A percentile compares a stretch with the other conserved stretches of the same genome.
Evolutionary conservation across 2,329 filamentous ascomycete genomes (phyloP).

Genomic region (Colletotrichum falcatum): DNA sequence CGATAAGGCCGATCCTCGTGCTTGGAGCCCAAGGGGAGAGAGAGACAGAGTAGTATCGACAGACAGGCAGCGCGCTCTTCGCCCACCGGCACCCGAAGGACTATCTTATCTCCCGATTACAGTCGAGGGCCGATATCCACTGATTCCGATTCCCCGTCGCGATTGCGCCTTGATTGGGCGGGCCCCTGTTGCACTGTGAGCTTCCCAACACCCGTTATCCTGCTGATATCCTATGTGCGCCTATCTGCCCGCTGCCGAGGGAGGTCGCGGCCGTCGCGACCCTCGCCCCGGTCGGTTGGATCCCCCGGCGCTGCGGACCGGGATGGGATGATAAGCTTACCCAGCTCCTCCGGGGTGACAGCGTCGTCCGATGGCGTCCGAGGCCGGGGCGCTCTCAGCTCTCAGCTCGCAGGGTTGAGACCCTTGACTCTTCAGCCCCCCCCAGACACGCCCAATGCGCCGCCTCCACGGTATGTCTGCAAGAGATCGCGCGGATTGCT

Average conservation of each 20-base stretch:
- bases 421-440: neutral
- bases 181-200: slow-evolving; percentile 18
- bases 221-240: too few relatives aligned
- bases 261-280: neutral
- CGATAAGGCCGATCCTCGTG: neutral
- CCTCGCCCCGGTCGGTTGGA: neutral
- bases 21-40: neutral
- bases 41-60: neutral
- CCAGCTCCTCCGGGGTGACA: slow-evolving; percentile 8
- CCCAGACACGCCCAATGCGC: slow-evolving; percentile 4
- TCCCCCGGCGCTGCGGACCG: slow-evolving; percentile 15
- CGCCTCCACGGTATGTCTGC: neutral
- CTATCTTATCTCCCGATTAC: slow-evolving; percentile 12
- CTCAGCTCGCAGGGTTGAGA: neutral
- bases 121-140: neutral
- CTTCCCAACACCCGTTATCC: slow-evolving; percentile 13
- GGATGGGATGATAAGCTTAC: slow-evolving; percentile 34
- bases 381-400: neutral
- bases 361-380: slow-evolving; percentile 20
- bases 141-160: slow-evolving; percentile 10
- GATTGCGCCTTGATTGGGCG: slow-evolving; percentile 18
- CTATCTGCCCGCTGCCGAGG: slow-evolving; percentile 8
- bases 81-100: neutral
- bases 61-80: neutral
- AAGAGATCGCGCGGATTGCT: too few relatives aligned